Percentiles rank a stretch among this genome's conserved stretches.
Evolutionary conservation across 352 stramenopile genomes (phyloP).

Genomic region (Globisporangium recalcitrans): DNA sequence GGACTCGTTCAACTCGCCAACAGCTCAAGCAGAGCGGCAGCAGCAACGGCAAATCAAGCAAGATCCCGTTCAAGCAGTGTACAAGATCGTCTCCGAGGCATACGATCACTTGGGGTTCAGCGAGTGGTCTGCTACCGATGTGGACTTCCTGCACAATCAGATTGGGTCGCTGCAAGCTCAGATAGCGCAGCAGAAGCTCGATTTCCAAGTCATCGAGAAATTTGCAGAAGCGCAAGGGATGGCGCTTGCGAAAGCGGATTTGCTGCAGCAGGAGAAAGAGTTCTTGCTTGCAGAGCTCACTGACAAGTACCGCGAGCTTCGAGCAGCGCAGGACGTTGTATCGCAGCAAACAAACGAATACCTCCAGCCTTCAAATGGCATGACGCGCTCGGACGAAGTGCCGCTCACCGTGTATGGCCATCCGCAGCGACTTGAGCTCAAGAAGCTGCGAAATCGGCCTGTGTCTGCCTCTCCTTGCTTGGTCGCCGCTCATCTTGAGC

Average conservation of each 20-base stretch:
- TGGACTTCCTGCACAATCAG: conserved; percentile 32
- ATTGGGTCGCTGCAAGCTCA: conserved; percentile 20
- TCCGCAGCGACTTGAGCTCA: conserved; percentile 35
- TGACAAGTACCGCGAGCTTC: conserved; percentile 35
- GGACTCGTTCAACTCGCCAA: not conserved
- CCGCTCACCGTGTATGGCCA: conserved; percentile 53
- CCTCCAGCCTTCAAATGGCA: not conserved
- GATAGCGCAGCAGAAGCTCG: conserved; percentile 20
- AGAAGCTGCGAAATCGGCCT: conserved; percentile 25
- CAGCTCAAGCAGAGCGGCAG: conserved; percentile 5
- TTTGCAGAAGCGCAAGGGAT: conserved; percentile 26
- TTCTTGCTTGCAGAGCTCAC: conserved; percentile 47
- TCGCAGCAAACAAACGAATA: conserved; percentile 8
- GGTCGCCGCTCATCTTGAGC: not conserved
- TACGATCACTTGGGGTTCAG: conserved; percentile 47
- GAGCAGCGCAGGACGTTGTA: conserved; percentile 17
- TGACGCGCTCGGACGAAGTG: conserved; percentile 5
- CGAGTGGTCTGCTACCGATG: conserved; percentile 43
- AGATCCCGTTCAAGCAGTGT: conserved; percentile 24
- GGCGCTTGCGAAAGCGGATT: conserved; percentile 28
- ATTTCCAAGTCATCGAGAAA: conserved; percentile 8
- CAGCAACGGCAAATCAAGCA: not conserved
- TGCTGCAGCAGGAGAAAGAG: conserved; percentile 56
- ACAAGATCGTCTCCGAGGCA: conserved; percentile 29
- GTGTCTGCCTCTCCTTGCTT: conserved; percentile 24